These are phyloP conservation scores for Phytophthora litchii DNA, from an alignment of 352 stramenopile species.

Conservation along the genomic window DNA sequence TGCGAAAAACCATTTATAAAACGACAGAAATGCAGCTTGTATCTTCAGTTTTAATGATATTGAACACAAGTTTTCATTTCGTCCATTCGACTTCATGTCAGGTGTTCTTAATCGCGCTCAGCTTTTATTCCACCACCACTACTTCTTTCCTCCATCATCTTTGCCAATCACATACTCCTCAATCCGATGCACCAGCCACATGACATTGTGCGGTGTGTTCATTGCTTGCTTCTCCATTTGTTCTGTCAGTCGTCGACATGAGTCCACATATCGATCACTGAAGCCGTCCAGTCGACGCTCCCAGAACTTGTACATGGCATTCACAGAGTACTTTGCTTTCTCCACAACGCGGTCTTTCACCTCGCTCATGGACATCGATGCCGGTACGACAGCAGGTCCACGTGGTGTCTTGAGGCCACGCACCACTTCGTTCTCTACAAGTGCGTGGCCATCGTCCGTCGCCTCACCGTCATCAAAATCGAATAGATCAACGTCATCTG, in stretches of 20 bases:
- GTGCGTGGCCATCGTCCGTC: conserved; percentile 41
- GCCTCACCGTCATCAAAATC: conserved; percentile 41
- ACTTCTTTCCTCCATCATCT: conserved; percentile 30
- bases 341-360: conserved; percentile 42
- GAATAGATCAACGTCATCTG: conserved; percentile 48
- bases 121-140: not conserved
- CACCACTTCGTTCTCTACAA: conserved; percentile 60
- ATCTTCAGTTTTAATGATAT: no score
- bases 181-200: conserved; percentile 57
- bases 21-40: no score
- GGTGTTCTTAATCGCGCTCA: no score
- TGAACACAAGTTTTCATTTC: no score
- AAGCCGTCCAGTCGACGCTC: conserved; percentile 68
- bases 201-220: conserved; percentile 49
- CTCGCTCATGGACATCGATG: conserved; percentile 53
- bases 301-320: conserved; percentile 79
- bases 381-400: conserved; percentile 48
- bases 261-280: conserved; percentile 72
- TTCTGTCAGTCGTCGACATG: conserved; percentile 53
- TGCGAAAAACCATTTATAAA: no score
- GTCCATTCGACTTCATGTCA: no score
- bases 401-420: conserved; percentile 45
- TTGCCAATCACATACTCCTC: conserved; percentile 44
- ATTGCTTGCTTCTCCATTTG: conserved; percentile 72
- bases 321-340: conserved; percentile 53